These are phyloP conservation scores for Pseudogymnoascus sp. DNA, from an alignment of 2,329 filamentous ascomycete genomes.

Conservation along the genomic window DNA sequence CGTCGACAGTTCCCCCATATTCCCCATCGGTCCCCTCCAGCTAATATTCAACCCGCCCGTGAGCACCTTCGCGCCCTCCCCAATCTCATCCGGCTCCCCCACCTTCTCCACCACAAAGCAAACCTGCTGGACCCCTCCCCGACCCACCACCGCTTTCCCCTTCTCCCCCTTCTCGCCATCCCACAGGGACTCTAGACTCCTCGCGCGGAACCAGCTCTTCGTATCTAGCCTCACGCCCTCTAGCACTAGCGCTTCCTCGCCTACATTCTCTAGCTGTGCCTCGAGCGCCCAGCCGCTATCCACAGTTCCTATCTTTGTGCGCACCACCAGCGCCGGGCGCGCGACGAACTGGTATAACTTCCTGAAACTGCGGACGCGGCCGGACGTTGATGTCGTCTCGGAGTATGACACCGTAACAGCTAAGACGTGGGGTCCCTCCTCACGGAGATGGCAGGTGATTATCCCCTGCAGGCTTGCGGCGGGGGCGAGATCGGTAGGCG, in stretches of 20 bases:
- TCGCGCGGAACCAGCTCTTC: slow-evolving; percentile 43
- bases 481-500: slow-evolving; percentile 46
- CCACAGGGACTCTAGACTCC: slow-evolving; percentile 42
- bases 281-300: slow-evolving; percentile 67
- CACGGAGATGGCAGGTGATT: slow-evolving; percentile 79
- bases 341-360: slow-evolving; percentile 97
- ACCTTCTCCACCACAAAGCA: slow-evolving; percentile 51
- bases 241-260: slow-evolving; percentile 73
- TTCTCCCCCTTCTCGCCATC: slow-evolving; percentile 34
- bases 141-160: slow-evolving; percentile 55
- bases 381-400: slow-evolving; percentile 67
- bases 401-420: slow-evolving; percentile 93
- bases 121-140: slow-evolving; percentile 59
- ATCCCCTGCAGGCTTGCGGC: slow-evolving; percentile 73
- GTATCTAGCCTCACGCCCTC: slow-evolving; percentile 56
- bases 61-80: slow-evolving; percentile 46
- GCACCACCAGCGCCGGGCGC: slow-evolving; percentile 80
- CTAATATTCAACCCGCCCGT: slow-evolving; percentile 80
- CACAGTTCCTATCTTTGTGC: slow-evolving; percentile 71
- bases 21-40: slow-evolving; percentile 87
- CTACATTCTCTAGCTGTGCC: slow-evolving; percentile 92
- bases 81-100: slow-evolving; percentile 27
- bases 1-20: slow-evolving; percentile 78
- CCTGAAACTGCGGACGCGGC: slow-evolving; percentile 75
- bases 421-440: slow-evolving; percentile 89